phyloP scores from a whole-genome alignment of 1,139 yeast genomes.

The Komagataea norvegica region DNA sequence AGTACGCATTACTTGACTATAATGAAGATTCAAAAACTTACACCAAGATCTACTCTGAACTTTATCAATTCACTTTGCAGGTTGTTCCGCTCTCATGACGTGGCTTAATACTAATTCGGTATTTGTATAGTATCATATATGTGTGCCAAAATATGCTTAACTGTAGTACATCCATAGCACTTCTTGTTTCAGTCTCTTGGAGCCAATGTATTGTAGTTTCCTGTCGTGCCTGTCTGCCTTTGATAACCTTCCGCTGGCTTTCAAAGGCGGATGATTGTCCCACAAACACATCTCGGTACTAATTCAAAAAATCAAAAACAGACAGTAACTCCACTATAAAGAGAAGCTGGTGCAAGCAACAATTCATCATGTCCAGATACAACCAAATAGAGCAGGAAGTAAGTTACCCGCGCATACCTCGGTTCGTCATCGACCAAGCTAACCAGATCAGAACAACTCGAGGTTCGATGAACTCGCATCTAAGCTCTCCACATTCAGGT shows the following conservation, averaged over 20 bases:
- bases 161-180: too few species aligned
- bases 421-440: neutral
- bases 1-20: conserved; percentile 30
- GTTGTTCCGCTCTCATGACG: neutral
- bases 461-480: conserved; percentile 56
- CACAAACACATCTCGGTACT: too few species aligned
- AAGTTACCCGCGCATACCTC: conserved; percentile 15
- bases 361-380: conserved; percentile 36
- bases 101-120: neutral
- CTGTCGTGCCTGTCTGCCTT: too few species aligned
- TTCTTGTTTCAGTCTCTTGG: too few species aligned
- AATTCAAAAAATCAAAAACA: neutral
- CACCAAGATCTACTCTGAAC: conserved; percentile 39
- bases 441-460: conserved; percentile 48
- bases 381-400: conserved; percentile 39
- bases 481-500: conserved; percentile 55
- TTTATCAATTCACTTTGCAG: neutral
- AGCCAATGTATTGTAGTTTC: too few species aligned
- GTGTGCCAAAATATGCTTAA: too few species aligned
- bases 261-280: too few species aligned
- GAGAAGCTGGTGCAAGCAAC: neutral
- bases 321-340: neutral
- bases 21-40: conserved; percentile 32
- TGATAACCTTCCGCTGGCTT: too few species aligned
- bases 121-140: too few species aligned